Base-by-base conservation (phyloP, 192 early-diverging fungal genomes). In the Chytriomyces hyalinus region DNA sequence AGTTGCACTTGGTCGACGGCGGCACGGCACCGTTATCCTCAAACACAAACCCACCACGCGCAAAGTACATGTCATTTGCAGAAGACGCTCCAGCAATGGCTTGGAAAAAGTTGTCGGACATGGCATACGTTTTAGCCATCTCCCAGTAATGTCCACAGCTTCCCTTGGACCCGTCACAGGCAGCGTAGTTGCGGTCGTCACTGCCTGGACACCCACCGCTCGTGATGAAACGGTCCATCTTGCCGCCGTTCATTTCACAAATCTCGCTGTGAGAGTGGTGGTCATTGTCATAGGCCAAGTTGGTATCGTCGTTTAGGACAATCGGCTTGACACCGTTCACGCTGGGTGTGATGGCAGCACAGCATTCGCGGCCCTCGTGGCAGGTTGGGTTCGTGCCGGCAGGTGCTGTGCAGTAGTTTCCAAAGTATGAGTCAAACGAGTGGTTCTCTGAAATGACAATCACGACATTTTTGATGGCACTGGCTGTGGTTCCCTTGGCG, bases 41-140 rank as follows among this genome's bases (percentile, higher is more conserved):
- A 51, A 76, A 76, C 47, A 76, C 74, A 49, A 46, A 65, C 13
- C 64, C 11, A 22, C 57, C 70, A 15, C 77, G 51, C 15, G 77
- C 67, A 51, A 70, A 73, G 57, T 61, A 78, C 70, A 78, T 78
- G 60, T 78, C 77, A 48, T 65, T 73, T 48, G 61, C 22, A 47
- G 51, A 43, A 11, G 67, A 71, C 6, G 73, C 70, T 50, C 77
- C 77, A 13, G 50, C 50, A 57, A 62, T 44, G 2, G 77, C 51
- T 44, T 78, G 77, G 62, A 78, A 78, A 46, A 59, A 78, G 20
- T 53, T 44, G 48, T 78, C 77, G 15, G 50, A 20, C 77, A 78
- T 78, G 51, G 77, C 77, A 64, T 74, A 51, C 6, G 10, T 13
- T 6, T 17, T 11, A 6, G 77, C 77, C 65, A 22, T 74, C 11